A percentile compares a stretch with the other conserved stretches of the same genome.
Evolutionary conservation across 768 basidiomycete species (phyloP).

Genomic region (Epithele typhae): DNA sequence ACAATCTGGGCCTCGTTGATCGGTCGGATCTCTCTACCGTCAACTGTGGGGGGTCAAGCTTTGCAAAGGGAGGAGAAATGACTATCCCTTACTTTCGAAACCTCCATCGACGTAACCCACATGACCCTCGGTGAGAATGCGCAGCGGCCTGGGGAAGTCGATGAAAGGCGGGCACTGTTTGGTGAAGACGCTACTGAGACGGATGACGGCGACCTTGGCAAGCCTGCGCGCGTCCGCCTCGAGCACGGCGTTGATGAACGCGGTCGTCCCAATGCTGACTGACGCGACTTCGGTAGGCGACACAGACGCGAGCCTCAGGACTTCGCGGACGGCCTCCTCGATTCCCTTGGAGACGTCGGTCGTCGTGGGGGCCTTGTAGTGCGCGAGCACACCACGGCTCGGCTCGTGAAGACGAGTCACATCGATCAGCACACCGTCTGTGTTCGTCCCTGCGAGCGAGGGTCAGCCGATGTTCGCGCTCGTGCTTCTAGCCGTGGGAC

Average conservation of each 20-base stretch:
- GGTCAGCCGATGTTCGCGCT: neutral
- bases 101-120: slow-evolving; percentile 38
- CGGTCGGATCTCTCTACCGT: slow-evolving; percentile 39
- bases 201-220: slow-evolving; percentile 57
- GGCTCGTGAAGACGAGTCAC: slow-evolving; percentile 26
- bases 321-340: slow-evolving; percentile 42
- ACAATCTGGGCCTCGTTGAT: slow-evolving; percentile 42
- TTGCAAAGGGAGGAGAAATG: slow-evolving; percentile 7
- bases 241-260: slow-evolving; percentile 48
- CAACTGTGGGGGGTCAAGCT: slow-evolving; percentile 38
- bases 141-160: slow-evolving; percentile 40
- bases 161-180: slow-evolving; percentile 54
- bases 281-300: slow-evolving; percentile 39
- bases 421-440: slow-evolving; percentile 38
- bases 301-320: slow-evolving; percentile 36
- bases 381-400: slow-evolving; percentile 33
- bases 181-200: slow-evolving; percentile 58
- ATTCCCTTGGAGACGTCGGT: slow-evolving; percentile 56
- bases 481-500: neutral
- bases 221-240: slow-evolving; percentile 51
- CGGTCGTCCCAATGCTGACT: slow-evolving; percentile 56
- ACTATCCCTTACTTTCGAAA: slow-evolving; percentile 36
- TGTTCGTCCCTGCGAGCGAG: slow-evolving; percentile 30
- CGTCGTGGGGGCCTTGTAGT: slow-evolving; percentile 51
- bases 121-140: slow-evolving; percentile 28